A percentile compares a stretch with the other conserved stretches of the same genome.
These are phyloP conservation scores for Paramecium biaurelia DNA, from an alignment of 73 alveolate genomes.

Conservation along the genomic window DNA sequence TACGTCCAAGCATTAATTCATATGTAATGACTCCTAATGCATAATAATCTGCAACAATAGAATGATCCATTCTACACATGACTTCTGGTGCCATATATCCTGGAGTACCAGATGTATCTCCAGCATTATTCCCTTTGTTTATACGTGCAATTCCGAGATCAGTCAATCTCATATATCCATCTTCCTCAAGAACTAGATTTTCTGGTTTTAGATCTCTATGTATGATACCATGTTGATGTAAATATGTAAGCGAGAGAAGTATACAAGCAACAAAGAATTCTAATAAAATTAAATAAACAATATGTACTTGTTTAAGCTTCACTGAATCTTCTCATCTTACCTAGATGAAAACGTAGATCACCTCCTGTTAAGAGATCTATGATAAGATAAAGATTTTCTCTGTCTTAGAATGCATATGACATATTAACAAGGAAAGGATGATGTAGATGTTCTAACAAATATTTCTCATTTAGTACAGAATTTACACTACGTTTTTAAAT, in stretches of 20 bases:
- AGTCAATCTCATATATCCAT: conserved; percentile 91
- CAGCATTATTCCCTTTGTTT: conserved; percentile 85
- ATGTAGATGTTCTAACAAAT: conserved; percentile 77
- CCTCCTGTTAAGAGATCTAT: conserved; percentile 74
- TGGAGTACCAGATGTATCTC: conserved; percentile 92
- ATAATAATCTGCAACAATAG: conserved; percentile 76
- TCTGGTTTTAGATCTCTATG: conserved; percentile 99
- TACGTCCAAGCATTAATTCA: conserved; percentile 79
- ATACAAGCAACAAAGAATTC: conserved; percentile 91
- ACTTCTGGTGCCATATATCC: conserved; percentile 98
- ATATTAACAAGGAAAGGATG: conserved; percentile 78
- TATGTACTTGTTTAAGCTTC: conserved; percentile 67
- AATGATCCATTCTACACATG: conserved; percentile 73
- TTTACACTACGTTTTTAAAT: conserved; percentile 83
- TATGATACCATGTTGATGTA: conserved; percentile 88
- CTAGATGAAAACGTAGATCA: conserved; percentile 70
- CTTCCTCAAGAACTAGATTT: conserved; percentile 90
- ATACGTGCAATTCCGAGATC: conserved; percentile 97
- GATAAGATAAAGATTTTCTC: conserved; percentile 66
- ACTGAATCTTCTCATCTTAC: conserved; percentile 63
- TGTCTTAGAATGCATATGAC: conserved; percentile 70
- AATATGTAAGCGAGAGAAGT: conserved; percentile 86
- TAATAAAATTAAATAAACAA: background rate
- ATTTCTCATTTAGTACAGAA: conserved; percentile 91
- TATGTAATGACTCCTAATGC: conserved; percentile 85